Base-by-base conservation (phyloP, 2,329 filamentous ascomycete genomes). In the Nemania diffusa region DNA sequence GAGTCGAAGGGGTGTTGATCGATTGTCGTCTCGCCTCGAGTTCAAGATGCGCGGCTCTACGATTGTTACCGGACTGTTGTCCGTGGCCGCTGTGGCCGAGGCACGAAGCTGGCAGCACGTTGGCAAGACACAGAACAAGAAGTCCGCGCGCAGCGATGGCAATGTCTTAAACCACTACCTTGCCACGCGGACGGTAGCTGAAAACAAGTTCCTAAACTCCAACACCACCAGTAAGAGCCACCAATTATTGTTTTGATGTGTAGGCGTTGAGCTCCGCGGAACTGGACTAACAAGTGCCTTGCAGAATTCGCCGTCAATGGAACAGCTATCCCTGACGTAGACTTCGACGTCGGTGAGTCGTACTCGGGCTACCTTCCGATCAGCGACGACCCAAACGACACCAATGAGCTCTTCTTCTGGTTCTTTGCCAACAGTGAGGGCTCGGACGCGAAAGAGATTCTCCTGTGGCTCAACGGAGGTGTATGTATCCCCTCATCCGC, bases 311-410 rank as follows among this genome's bases (percentile, higher is more conserved):
- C 82, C 48, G 85, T 91, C 59, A 86, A 91, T 74, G 87, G 90
- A 32, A 84, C 82, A 1, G 82, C 80, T 0, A 83, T 92, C 62
- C 90, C 90, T 1, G 87, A 90, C 17, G 88, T 92, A 2, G 77
- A 85, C 57, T 92, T 90, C 70, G 88, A 92, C 66, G 80, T 90
- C 57, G 83, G 84, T 63, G 86, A 88, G 76, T 87, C 84, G 0
- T 89, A 88, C 73, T 82, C 87, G 51, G 87, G 87, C n/a, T 78
- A 86, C 44, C 75, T 89, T 15, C 86, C 87, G 8, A 87, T 89
- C 63, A 78, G 71, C 51, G 83, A 84, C 9, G 76, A 80, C 58
- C 73, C 79, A 0, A 74, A 84, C 44, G 77, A 77, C 46, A 71
- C 64, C 4, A 74, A 78, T 34, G 79, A 87, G 75, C 78, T 88